Evolutionary conservation across 2,329 filamentous ascomycete genomes (phyloP).

Genomic region (Xylariaceae sp.): DNA sequence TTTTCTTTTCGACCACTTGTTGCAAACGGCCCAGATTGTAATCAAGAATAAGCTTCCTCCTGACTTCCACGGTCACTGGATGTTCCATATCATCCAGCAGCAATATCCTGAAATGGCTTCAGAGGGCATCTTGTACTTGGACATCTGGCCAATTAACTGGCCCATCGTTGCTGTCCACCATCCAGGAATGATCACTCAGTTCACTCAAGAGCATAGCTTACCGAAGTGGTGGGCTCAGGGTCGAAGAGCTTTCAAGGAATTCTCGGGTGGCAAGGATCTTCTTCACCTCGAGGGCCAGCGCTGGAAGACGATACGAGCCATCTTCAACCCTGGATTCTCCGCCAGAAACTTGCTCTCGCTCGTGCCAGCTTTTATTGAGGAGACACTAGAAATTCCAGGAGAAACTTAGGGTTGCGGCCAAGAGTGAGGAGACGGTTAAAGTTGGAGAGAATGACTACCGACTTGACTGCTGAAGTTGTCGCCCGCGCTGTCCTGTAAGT

Average conservation of each 20-base stretch:
- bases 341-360: slow-evolving; percentile 34
- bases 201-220: slow-evolving; percentile 34
- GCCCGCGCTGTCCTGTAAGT: slow-evolving; percentile 29
- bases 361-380: slow-evolving; percentile 32
- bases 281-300: slow-evolving; percentile 35
- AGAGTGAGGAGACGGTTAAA: slow-evolving; percentile 22
- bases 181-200: slow-evolving; percentile 36
- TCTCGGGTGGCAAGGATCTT: slow-evolving; percentile 31
- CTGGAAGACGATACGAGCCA: slow-evolving; percentile 34
- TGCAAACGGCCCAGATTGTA: slow-evolving; percentile 21
- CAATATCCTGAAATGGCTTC: slow-evolving; percentile 29
- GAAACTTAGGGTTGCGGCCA: slow-evolving; percentile 20
- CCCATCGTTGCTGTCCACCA: slow-evolving; percentile 36
- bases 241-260: slow-evolving; percentile 25
- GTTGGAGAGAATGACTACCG: slow-evolving; percentile 28
- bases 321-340: slow-evolving; percentile 39
- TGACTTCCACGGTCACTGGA: slow-evolving; percentile 25
- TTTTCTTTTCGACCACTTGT: slow-evolving; percentile 32
- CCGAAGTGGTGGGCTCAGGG: slow-evolving; percentile 32
- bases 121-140: slow-evolving; percentile 33
- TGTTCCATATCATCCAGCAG: slow-evolving; percentile 21
- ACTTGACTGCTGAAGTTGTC: slow-evolving; percentile 28
- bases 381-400: slow-evolving; percentile 26
- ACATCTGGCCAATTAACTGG: slow-evolving; percentile 34
- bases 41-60: slow-evolving; percentile 27